Base-by-base conservation (phyloP, 805 yeast species). In the Ogataea populi-albae region DNA sequence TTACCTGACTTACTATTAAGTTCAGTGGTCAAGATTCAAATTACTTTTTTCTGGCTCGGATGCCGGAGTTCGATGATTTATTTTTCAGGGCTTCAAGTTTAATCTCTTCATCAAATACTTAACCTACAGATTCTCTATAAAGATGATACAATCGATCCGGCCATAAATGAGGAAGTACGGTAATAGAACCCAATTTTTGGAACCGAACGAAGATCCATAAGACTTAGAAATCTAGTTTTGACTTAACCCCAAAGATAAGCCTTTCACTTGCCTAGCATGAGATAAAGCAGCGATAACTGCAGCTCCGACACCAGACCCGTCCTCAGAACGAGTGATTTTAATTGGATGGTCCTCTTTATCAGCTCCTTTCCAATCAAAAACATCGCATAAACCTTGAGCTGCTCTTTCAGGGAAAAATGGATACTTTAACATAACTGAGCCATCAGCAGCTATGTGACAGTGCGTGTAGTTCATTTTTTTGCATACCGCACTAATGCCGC, bases 251-350 rank as follows among this genome's bases (percentile, higher is more conserved):
- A 84, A 81, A 43, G 86, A 77, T 54, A 73, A 63, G 30, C 91
- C 91, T 42, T 75, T 70, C 47, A 68, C 71, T 55, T 81, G 69
- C 69, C 98, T 81, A 62, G 77, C 72, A 62, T 83, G 77, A 39
- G 98, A 83, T 64, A 91, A 75, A 28, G 98, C 97, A 37, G 98
- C 98, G 66, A 93, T 91, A 54, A 91, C 76, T 34, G 98, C 98
- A 38, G 98, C 98, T 60, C 98, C 98, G 32, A 86, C 96, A 69
- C 98, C 98, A 24, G 93, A 83, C 54, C 98, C 98, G 68, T 93
- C 98, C 68, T 91, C 96, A 47, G 98, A 98, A 40, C 94, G 85
- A 26, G 82, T 86, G 50, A 89, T 79, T 46, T 73, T 66, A 56
- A 93, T 80, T 47, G 98, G 98, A 62, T 87, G 87, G 41, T 78